These are phyloP conservation scores for Lindgomyces ingoldianus DNA, from an alignment of 495 filamentous ascomycete species.

Conservation along the genomic window DNA sequence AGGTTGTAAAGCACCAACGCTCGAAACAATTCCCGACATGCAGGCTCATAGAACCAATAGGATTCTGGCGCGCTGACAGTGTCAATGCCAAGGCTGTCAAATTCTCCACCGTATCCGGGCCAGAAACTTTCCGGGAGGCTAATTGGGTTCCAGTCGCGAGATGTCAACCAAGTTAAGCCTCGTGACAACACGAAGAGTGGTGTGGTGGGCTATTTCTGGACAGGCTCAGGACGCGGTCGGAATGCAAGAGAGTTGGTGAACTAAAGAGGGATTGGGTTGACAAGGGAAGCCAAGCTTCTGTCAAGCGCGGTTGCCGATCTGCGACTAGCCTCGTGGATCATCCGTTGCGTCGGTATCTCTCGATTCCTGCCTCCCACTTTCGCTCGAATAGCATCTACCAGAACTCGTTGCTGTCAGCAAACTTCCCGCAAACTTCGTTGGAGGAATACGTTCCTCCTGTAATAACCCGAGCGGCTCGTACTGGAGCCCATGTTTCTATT, in stretches of 20 bases:
- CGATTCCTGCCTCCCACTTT: neutral
- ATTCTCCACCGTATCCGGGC: neutral
- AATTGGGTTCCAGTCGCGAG: neutral
- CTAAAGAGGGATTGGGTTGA: neutral
- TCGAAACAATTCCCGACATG: no score
- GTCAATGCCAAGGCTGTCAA: neutral
- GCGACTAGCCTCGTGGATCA: no score
- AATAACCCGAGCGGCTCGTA: neutral
- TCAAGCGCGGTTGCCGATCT: no score
- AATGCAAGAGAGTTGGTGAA: no score
- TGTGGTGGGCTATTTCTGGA: neutral
- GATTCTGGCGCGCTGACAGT: no score
- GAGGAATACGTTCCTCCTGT: neutral
- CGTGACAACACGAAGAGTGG: neutral
- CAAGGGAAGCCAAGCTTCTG: neutral
- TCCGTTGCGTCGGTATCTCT: neutral
- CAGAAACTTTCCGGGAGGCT: neutral
- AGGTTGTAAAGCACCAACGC: no score
- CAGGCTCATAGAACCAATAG: no score
- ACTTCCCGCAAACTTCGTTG: neutral
- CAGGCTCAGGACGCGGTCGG: neutral
- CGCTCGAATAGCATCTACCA: neutral
- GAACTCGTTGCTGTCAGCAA: neutral
- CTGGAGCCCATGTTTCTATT: conserved; percentile 2
- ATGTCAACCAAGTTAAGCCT: neutral